These are phyloP conservation scores for Thuidium tamariscinum DNA, from an alignment of 225 moss, liverwort and hornwort species.

Conservation along the genomic window DNA sequence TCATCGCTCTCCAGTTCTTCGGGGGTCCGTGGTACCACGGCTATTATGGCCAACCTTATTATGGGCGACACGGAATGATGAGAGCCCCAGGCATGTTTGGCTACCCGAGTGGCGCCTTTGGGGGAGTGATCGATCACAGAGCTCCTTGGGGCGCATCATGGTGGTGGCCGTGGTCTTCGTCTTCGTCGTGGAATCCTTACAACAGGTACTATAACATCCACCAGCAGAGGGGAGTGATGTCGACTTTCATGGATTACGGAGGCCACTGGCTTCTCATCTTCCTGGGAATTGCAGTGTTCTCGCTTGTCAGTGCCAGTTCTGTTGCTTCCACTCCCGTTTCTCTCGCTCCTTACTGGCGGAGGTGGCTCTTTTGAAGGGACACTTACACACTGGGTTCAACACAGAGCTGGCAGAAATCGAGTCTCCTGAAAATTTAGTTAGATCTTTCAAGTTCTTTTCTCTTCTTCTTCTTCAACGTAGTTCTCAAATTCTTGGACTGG, in stretches of 20 bases:
- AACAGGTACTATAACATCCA: slow-evolving; percentile 16
- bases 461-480: background rate
- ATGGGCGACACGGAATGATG: background rate
- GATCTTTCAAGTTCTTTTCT: background rate
- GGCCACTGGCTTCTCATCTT: slow-evolving; percentile 35
- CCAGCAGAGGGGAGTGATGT: slow-evolving; percentile 6
- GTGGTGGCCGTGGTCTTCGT: slow-evolving; percentile 4
- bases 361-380: background rate
- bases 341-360: background rate
- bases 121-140: background rate
- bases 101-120: background rate
- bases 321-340: background rate
- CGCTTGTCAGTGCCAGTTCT: slow-evolving; percentile 1
- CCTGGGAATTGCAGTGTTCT: slow-evolving; percentile 24
- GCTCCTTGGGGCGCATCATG: background rate
- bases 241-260: slow-evolving; percentile 11
- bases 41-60: background rate
- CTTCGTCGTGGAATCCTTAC: background rate
- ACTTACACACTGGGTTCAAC: background rate
- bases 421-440: background rate
- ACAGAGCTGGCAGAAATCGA: background rate
- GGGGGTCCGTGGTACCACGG: background rate
- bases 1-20: slow-evolving; percentile 26
- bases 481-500: background rate
- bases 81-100: background rate